phyloP scores from a whole-genome alignment of 306 rosid genomes.

The Casuarina equisetifolia region DNA sequence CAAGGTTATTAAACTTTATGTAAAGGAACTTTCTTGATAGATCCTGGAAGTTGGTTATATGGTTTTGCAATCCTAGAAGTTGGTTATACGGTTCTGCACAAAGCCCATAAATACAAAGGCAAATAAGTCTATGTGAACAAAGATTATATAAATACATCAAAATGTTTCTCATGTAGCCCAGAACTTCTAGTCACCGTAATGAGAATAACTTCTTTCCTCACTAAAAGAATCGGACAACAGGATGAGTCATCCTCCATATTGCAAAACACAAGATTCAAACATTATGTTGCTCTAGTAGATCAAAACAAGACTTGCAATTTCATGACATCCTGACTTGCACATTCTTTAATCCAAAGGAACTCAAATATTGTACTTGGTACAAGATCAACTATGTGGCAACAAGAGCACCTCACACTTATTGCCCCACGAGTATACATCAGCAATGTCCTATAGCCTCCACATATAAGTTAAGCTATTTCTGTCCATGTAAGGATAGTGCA shows the following conservation, averaged over 20 bases:
- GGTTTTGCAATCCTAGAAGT: too few species aligned
- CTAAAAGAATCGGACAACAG: background rate
- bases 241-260: conserved; percentile 2
- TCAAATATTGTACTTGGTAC: conserved; percentile 63
- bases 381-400: conserved; percentile 86
- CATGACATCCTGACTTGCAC: conserved; percentile 5
- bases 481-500: conserved; percentile 52
- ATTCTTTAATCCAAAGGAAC: conserved; percentile 4
- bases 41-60: too few species aligned
- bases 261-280: conserved; percentile 18
- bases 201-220: background rate
- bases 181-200: background rate
- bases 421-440: conserved; percentile 89
- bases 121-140: background rate
- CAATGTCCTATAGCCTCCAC: conserved; percentile 97
- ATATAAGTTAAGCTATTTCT: conserved; percentile 90
- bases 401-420: conserved; percentile 94
- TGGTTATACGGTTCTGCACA: background rate
- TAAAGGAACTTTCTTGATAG: too few species aligned
- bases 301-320: conserved; percentile 17
- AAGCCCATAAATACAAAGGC: background rate
- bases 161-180: background rate
- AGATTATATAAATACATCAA: background rate
- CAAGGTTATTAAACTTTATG: too few species aligned
- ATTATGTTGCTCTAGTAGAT: conserved; percentile 12